These are phyloP conservation scores for Fusarium secorum DNA, from an alignment of 2,329 filamentous ascomycete genomes.

Conservation along the genomic window DNA sequence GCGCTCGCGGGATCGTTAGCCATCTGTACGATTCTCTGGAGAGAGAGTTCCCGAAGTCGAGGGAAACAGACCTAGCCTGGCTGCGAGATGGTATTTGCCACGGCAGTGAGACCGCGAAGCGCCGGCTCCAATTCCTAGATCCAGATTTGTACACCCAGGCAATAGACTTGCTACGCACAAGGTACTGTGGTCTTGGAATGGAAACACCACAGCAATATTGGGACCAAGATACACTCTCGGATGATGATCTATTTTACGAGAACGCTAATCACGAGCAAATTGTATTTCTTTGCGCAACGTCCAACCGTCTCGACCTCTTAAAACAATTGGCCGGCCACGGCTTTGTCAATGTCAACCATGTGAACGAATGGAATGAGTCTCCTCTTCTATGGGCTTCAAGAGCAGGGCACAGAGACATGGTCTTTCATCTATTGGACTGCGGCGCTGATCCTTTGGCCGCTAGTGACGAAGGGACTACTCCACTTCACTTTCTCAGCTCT, in stretches of 20 bases:
- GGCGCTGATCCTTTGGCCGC: background rate
- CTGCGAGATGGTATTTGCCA: background rate
- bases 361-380: background rate
- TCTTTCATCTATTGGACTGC: background rate
- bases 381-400: background rate
- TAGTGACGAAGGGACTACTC: background rate
- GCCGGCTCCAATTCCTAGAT: background rate
- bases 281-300: background rate
- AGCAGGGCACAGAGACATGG: background rate
- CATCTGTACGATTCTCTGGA: background rate
- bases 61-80: background rate
- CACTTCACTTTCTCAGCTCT: background rate
- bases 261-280: background rate
- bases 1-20: background rate
- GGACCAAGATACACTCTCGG: background rate
- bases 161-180: background rate
- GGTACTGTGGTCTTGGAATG: fast-evolving
- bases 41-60: background rate
- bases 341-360: background rate
- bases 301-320: background rate
- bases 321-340: fast-evolving
- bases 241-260: background rate
- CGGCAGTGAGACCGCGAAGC: background rate
- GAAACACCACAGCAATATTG: background rate
- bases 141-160: background rate